Base-by-base conservation (phyloP, 1,139 yeast species). In the Yamadazyma diddensiae region DNA sequence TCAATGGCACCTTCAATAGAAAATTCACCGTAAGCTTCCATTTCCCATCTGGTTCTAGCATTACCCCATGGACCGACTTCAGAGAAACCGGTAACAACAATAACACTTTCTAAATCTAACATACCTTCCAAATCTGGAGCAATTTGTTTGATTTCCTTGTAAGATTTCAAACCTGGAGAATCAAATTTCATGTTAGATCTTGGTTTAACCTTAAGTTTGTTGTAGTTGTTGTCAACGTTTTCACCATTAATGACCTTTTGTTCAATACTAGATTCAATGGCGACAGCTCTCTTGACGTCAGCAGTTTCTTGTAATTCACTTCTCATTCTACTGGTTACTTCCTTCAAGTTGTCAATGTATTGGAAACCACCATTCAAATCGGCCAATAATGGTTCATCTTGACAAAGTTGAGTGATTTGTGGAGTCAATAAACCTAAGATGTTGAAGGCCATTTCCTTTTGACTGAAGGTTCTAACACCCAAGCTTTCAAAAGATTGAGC, bases 1-100 rank as follows among this genome's bases (percentile, higher is more conserved):
- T 92, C 98, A 57, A 92, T 84, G 55, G 96, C 84, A 57, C 98
- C 98, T 68, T 92, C 98, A 53, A 92, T 71, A n/a, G 97, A 90
- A 65, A 92, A 92, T 56, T 85, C 88, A 53, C 98, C 98, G 41
- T 65, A 49, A 35, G 97, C 86, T 70, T 92, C 98, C 95, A 92
- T 92, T 66, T 92, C 97, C 98, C 98, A 92, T 74, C 98, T 82
- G 41, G 98, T 92, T 76, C 97, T 85, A 29, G 98, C 68, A 60
- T 90, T 88, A 78, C 98, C 98, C 96, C 97, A 94, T 57, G 98
- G 98, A 58, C 97, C 94, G 49, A 92, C 97, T 70, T 92, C 98
- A 45, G 96, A 73, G 70, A 90, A 92, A 65, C 98, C 98, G 34
- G 98, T 90, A 39, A 90, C 90, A 44, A 92, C 98, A 46, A 90